A percentile compares a stretch with the other conserved stretches of the same genome.
These are phyloP conservation scores for Puccinia triticina DNA, from an alignment of 1,284 basidiomycete species.

Conservation along the genomic window DNA sequence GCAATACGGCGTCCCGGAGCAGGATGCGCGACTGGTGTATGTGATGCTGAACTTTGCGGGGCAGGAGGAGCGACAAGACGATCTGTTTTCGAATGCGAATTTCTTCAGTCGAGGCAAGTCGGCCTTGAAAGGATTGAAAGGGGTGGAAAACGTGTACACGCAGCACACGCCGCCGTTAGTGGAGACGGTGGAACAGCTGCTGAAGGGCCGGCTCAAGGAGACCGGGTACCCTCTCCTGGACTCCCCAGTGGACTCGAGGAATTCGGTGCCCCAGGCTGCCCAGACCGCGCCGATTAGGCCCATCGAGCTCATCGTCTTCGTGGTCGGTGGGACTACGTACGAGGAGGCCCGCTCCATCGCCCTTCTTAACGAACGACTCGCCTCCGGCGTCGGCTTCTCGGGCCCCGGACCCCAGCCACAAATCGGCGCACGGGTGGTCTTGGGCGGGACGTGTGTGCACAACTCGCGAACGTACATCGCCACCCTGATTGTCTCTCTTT, in stretches of 20 bases:
- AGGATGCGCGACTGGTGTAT: constrained; percentile 90
- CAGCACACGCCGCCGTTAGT: constrained; percentile 93
- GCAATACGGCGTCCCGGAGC: constrained; percentile 76
- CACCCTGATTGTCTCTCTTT: background rate
- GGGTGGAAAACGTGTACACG: constrained; percentile 98
- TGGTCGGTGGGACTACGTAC: constrained; percentile 91
- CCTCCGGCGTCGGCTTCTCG: constrained; percentile 58
- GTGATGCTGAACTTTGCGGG: constrained; percentile 91
- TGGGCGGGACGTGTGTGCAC: constrained; percentile 89
- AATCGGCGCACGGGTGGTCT: constrained; percentile 65
- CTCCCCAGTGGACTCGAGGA: background rate
- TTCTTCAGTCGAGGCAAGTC: constrained; percentile 91
- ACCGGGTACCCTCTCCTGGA: constrained; percentile 88
- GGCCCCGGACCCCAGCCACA: constrained; percentile 59
- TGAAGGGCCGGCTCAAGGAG: constrained; percentile 83
- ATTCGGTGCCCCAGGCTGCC: too few relatives aligned
- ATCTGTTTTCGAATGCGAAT: constrained; percentile 94
- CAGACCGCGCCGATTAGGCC: constrained; percentile 66
- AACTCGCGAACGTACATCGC: constrained; percentile 77
- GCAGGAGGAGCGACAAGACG: constrained; percentile 93
- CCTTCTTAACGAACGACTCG: constrained; percentile 78
- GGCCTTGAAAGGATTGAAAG: constrained; percentile 94
- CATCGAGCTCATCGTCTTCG: constrained; percentile 91
- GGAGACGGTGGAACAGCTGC: constrained; percentile 85
- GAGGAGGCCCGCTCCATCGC: constrained; percentile 84